Conservation (phyloP, 306 rosid genomes). For the Fragaria ananassa region DNA sequence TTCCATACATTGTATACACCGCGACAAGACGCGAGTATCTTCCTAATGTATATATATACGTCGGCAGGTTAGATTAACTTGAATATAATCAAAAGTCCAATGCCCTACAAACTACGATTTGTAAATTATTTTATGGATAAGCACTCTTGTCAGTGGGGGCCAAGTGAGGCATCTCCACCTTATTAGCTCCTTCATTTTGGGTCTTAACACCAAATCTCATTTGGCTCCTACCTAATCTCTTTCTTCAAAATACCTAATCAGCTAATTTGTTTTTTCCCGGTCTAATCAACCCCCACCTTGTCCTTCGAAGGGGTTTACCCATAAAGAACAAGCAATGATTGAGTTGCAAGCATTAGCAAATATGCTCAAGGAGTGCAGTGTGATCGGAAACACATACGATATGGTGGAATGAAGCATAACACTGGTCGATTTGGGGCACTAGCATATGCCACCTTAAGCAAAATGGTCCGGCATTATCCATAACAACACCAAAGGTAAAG, state of each 20-base stretch:
- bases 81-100: not conserved
- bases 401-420: not conserved
- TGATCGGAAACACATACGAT: not conserved
- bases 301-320: not conserved
- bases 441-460: not conserved
- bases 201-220: conserved; percentile 3
- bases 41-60: not conserved
- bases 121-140: not conserved
- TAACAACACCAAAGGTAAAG: not conserved
- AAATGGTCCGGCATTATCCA: not conserved
- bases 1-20: too few relatives aligned
- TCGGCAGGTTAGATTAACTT: not conserved
- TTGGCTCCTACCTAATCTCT: conserved; percentile 7
- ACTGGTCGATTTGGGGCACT: not conserved
- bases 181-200: conserved; percentile 9
- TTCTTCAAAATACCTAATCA: not conserved
- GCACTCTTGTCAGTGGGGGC: conserved; percentile 12
- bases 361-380: not conserved
- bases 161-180: conserved; percentile 18
- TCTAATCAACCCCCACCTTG: not conserved
- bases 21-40: too few relatives aligned
- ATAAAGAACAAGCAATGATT: not conserved
- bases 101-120: not conserved
- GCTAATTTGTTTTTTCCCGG: not conserved
- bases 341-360: not conserved